These are phyloP conservation scores for Beta vulgaris DNA, from an alignment of 148 eudicot genomes.

Conservation along the genomic window DNA sequence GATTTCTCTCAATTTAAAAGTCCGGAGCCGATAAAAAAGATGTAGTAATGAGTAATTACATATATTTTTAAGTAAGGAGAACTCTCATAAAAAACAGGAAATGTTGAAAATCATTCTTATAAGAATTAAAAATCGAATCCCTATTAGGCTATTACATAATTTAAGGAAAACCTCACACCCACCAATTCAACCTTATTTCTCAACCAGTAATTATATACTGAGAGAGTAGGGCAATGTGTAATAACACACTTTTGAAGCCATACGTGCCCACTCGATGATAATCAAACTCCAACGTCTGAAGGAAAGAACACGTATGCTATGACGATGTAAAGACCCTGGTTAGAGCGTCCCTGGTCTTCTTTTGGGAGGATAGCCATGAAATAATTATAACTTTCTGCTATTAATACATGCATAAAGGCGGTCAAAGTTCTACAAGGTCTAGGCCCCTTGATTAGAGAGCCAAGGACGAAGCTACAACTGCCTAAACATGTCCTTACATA, in stretches of 20 bases:
- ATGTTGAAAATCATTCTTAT: no score
- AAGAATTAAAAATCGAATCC: no score
- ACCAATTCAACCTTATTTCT: no score
- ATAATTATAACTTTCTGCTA: neutral
- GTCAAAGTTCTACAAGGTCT: slow-evolving; percentile 19
- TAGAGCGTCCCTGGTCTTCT: neutral
- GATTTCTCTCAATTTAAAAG: no score
- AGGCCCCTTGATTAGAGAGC: slow-evolving; percentile 21
- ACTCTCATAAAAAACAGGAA: no score
- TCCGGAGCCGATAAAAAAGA: no score
- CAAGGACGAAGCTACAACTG: slow-evolving; percentile 9
- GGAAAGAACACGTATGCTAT: slow-evolving; percentile 5
- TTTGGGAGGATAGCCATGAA: slow-evolving; percentile 1
- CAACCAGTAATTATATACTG: no score
- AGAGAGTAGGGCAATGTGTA: no score
- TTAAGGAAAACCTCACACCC: no score
- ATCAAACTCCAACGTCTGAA: neutral
- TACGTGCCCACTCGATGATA: neutral
- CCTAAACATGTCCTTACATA: neutral
- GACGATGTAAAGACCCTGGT: neutral
- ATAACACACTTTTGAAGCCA: neutral
- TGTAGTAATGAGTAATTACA: no score
- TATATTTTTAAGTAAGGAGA: no score
- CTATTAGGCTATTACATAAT: no score
- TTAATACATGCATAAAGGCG: neutral